These are phyloP conservation scores for Citrus maxima DNA, from an alignment of 345 rosid species.

Conservation along the genomic window DNA sequence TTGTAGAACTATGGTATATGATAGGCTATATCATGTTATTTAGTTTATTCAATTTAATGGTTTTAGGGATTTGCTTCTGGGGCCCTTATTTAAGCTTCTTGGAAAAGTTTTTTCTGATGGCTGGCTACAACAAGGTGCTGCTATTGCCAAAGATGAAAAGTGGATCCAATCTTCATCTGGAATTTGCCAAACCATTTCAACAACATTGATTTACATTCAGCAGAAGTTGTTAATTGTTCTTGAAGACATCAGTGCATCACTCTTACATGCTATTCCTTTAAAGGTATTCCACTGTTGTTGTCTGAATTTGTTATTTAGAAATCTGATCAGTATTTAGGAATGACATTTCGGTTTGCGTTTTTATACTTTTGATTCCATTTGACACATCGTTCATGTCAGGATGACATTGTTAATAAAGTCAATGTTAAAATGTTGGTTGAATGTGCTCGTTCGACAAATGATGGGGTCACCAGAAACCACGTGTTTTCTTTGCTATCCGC, in stretches of 20 bases:
- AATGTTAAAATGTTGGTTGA: conserved; percentile 59
- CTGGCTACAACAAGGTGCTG: conserved; percentile 28
- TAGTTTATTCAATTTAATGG: conserved; percentile 1
- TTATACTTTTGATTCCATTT: conserved; percentile 5
- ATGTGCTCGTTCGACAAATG: conserved; percentile 54
- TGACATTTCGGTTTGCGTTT: neutral
- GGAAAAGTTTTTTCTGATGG: conserved; percentile 46
- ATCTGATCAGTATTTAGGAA: conserved; percentile 2
- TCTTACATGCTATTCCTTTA: conserved; percentile 22
- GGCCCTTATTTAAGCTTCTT: conserved; percentile 75
- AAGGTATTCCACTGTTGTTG: conserved; percentile 44
- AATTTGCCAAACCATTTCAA: conserved; percentile 30
- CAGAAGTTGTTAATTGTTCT: conserved; percentile 64
- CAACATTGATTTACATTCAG: conserved; percentile 42
- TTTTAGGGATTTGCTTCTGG: conserved; percentile 65
- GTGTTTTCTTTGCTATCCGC: conserved; percentile 61
- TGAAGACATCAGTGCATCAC: conserved; percentile 59
- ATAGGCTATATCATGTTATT: conserved; percentile 13
- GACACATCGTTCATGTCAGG: conserved; percentile 42
- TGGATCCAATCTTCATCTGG: conserved; percentile 39
- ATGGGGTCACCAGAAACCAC: conserved; percentile 62
- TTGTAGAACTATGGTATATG: neutral
- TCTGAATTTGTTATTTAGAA: conserved; percentile 2
- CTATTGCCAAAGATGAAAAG: conserved; percentile 30
- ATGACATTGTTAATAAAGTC: conserved; percentile 39